Conservation (phyloP, 495 filamentous ascomycete genomes). For the Aspergillus ostianus region DNA sequence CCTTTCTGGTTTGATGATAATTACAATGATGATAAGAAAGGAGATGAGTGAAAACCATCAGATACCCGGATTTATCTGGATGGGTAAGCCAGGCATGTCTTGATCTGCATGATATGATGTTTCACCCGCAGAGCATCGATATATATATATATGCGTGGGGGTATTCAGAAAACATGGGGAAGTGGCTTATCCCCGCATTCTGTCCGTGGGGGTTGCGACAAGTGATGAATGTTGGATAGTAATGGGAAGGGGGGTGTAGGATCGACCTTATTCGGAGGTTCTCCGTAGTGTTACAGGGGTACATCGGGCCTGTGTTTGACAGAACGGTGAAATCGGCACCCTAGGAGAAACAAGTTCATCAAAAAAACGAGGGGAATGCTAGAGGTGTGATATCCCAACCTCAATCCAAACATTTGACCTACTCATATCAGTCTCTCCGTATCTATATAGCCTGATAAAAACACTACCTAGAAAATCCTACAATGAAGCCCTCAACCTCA, state of each 20-base stretch:
- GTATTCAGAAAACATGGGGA: background rate
- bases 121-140: background rate
- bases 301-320: too few relatives aligned
- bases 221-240: background rate
- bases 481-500: slow-evolving; percentile 9
- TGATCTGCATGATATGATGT: background rate
- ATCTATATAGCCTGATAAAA: background rate
- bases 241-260: background rate
- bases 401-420: background rate
- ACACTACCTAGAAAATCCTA: background rate
- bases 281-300: background rate
- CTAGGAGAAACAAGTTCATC: too few relatives aligned
- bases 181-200: slow-evolving; percentile 13
- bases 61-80: background rate
- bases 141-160: too few relatives aligned
- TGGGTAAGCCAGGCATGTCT: background rate
- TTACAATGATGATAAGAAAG: too few relatives aligned
- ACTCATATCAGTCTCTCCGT: background rate
- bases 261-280: background rate
- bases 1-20: background rate
- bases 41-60: too few relatives aligned
- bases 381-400: too few relatives aligned
- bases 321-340: too few relatives aligned
- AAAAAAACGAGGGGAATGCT: too few relatives aligned
- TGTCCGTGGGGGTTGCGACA: background rate